Base-by-base conservation (phyloP, 768 basidiomycete species). In the Trametes gibbosa region DNA sequence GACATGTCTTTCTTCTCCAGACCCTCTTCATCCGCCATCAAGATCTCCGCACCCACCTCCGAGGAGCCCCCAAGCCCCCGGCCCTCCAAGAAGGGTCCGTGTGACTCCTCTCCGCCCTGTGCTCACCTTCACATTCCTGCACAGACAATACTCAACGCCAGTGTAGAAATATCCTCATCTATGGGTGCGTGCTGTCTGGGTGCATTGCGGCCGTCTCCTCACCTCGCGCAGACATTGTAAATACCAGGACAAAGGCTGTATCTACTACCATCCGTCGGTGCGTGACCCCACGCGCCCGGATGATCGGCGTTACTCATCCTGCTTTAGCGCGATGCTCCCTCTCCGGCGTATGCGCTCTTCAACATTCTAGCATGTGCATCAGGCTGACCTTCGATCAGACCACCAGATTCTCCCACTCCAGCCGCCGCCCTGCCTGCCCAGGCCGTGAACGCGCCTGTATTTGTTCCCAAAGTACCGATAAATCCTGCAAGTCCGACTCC, bases 121-220 rank as follows among this genome's bases (percentile, higher is more conserved):
- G 34, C 50, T 63, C 43, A 55, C 57, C 50, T 56, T 63, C 32
- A 58, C 62, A 21, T 16, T 39, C 47, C 24, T 23, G 62, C 41
- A 41, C 68, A 90, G 88, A 90, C 74, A 78, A 83, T 46, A 79
- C 82, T 14, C 85, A 87, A 71, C 83, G 88, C 53, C 89, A 94
- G 68, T 97, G 94, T 75, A 85, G 90, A 69, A 96, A 97, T 77
- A 85, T 95, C 51, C 77, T 90, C 71, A 95, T 96, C 63, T 90
- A 95, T 70, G 94, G 95, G 93, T 95, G 75, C 63, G 72, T 61
- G 2, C 25, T 23, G 2, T 34, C 19, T 1, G 16, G 4, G 6
- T 12, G 3, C 35, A 1, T 21, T 17, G n/a, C 1, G 24, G 9
- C 7, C 50, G 50, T 25, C 12, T 45, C 21, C 55, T 60, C 32